A percentile compares a stretch with the other conserved stretches of the same genome.
phyloP scores from a whole-genome alignment of 805 yeast genomes.

The Metschnikowia baotianmanensis region DNA sequence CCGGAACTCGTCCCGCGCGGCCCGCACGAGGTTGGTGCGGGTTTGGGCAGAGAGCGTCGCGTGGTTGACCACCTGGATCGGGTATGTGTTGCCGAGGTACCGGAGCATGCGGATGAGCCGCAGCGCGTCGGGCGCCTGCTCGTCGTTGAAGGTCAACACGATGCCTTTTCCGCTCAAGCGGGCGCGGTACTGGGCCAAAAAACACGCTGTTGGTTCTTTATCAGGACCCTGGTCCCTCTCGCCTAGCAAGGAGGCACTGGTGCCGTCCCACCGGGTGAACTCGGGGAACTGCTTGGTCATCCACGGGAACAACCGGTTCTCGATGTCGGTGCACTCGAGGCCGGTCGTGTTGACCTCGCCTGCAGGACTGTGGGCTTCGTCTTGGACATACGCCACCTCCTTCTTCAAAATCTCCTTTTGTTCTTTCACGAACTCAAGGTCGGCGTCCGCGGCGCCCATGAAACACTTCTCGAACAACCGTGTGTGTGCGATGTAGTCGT shows the following conservation, averaged over 20 bases:
- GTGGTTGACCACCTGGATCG: slow-evolving; percentile 40
- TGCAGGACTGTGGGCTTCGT: too few species aligned
- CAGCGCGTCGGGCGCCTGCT: slow-evolving; percentile 24
- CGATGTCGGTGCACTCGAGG: slow-evolving; percentile 6
- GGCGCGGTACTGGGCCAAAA: slow-evolving; percentile 21
- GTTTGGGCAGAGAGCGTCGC: slow-evolving; percentile 9
- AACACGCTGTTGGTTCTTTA: slow-evolving; percentile 17
- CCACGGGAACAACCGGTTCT: slow-evolving; percentile 15
- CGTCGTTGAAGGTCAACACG: slow-evolving; percentile 35
- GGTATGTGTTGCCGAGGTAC: slow-evolving; percentile 32
- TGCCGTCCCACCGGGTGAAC: slow-evolving; percentile 14
- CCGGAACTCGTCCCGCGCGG: slow-evolving; percentile 11
- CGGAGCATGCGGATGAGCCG: slow-evolving; percentile 28
- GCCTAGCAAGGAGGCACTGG: slow-evolving; percentile 8
- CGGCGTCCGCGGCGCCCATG: too few species aligned
- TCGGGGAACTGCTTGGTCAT: slow-evolving; percentile 14
- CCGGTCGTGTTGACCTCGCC: too few species aligned
- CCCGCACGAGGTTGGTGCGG: slow-evolving; percentile 4
- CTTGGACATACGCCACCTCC: too few species aligned
- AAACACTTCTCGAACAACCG: too few species aligned
- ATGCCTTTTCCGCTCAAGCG: slow-evolving; percentile 38
- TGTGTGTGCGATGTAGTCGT: too few species aligned
- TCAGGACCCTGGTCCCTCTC: neutral
- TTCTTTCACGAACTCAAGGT: too few species aligned
- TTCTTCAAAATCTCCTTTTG: too few species aligned